phyloP scores from a whole-genome alignment of 2,329 filamentous ascomycete genomes.

The Fulvia fulva region DNA sequence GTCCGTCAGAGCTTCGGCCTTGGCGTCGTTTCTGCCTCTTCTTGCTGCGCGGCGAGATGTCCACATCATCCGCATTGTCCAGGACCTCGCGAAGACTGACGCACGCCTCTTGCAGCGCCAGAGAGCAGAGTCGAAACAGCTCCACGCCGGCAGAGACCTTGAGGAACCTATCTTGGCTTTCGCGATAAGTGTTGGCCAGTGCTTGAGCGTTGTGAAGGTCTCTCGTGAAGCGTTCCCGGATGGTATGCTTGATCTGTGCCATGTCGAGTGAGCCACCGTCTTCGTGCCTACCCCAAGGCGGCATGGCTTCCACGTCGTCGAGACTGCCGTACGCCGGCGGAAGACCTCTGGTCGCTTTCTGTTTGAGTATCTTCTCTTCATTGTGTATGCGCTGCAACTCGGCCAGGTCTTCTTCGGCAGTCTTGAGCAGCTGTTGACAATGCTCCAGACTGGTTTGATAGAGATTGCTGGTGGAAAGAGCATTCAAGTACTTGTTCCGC shows the following conservation, averaged over 20 bases:
- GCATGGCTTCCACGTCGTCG: constrained; percentile 16
- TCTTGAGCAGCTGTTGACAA: not conserved
- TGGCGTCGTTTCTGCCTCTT: not conserved
- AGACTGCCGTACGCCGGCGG: constrained; percentile 29
- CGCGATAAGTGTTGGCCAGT: not conserved
- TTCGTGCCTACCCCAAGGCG: constrained; percentile 17
- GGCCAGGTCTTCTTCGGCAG: constrained; percentile 20
- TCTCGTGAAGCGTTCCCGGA: constrained; percentile 13
- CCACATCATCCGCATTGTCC: not conserved
- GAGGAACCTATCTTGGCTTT: not conserved
- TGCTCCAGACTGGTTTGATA: constrained; percentile 1
- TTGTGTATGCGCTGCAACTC: constrained; percentile 21
- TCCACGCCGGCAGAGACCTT: not conserved
- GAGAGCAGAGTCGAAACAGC: not conserved
- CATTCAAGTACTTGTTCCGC: not conserved
- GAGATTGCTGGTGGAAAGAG: not conserved
- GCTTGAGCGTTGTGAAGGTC: not conserved
- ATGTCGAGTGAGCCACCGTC: constrained; percentile 14
- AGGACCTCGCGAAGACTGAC: not conserved
- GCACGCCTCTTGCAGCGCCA: constrained; percentile 1
- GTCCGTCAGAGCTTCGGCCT: not conserved
- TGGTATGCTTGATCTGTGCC: constrained; percentile 13
- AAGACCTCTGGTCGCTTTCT: constrained; percentile 9
- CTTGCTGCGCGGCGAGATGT: not conserved
- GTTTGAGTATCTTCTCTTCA: constrained; percentile 8